Evolutionary conservation across 768 basidiomycete species (phyloP).

Genomic region (Cystobasidium onofrii): DNA sequence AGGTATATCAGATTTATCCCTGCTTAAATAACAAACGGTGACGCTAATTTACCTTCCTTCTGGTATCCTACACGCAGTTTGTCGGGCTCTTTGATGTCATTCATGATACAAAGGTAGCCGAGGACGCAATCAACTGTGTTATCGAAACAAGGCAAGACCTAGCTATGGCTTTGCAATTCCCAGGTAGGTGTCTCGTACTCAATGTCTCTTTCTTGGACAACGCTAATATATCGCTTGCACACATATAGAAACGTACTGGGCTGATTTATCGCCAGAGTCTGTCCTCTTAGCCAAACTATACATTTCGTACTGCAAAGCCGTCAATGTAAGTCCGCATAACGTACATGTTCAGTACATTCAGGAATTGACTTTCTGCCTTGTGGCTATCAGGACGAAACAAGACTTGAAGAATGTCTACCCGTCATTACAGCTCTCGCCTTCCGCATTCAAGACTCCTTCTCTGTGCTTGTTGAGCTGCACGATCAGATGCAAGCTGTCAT

Average conservation of each 20-base stretch:
- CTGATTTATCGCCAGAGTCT: slow-evolving; percentile 59
- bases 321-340: slow-evolving; percentile 44
- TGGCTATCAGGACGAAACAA: slow-evolving; percentile 43
- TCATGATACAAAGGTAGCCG: slow-evolving; percentile 51
- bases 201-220: slow-evolving; percentile 43
- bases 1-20: no score
- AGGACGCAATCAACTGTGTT: slow-evolving; percentile 65
- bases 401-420: slow-evolving; percentile 65
- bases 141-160: slow-evolving; percentile 62
- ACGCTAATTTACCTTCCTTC: no score
- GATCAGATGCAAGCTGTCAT: not conserved
- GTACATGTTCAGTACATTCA: not conserved
- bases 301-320: slow-evolving; percentile 61
- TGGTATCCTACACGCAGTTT: no score
- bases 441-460: slow-evolving; percentile 63
- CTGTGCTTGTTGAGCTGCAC: slow-evolving; percentile 52
- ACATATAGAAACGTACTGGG: slow-evolving; percentile 63
- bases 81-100: slow-evolving; percentile 45
- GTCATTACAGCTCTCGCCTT: slow-evolving; percentile 76
- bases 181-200: slow-evolving; percentile 50
- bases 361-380: no score
- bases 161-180: slow-evolving; percentile 61
- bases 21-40: no score
- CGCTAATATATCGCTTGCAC: not conserved
- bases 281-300: slow-evolving; percentile 76